Evolutionary conservation across 2,329 filamentous ascomycete genomes (phyloP).

Genomic region (Ascochyta viciae-villosae): DNA sequence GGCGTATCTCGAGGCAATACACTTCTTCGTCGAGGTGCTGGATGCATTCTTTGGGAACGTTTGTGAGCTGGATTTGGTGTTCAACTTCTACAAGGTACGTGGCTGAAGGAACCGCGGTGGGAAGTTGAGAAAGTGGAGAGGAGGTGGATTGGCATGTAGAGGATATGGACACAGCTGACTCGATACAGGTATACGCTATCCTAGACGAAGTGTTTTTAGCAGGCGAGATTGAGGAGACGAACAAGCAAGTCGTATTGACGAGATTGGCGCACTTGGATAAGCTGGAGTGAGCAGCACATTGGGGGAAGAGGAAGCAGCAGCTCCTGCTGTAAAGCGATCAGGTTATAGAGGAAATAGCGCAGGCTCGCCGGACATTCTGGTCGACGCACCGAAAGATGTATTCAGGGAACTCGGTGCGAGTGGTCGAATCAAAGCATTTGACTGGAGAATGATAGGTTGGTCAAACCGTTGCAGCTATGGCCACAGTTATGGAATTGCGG

Average conservation of each 20-base stretch:
- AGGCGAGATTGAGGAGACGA: conserved; percentile 98
- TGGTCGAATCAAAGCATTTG: not conserved
- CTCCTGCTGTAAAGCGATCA: not conserved
- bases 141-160: not conserved
- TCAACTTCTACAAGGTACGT: conserved; percentile 73
- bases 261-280: conserved; percentile 95
- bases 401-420: not conserved
- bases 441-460: not conserved
- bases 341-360: not conserved
- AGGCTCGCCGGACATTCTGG: not conserved
- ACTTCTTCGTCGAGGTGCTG: conserved; percentile 99
- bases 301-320: not conserved
- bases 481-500: no score
- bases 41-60: conserved; percentile 99
- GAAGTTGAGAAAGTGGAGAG: not conserved
- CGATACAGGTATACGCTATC: conserved; percentile 84
- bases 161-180: conserved; percentile 18
- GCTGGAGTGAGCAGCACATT: conserved; percentile 68
- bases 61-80: conserved; percentile 90
- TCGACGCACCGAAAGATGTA: not conserved
- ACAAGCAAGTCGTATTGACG: conserved; percentile 96
- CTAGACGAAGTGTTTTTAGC: conserved; percentile 97
- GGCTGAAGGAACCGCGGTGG: not conserved
- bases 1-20: conserved; percentile 94
- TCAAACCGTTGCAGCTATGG: no score